Percentiles rank a stretch among this genome's conserved stretches.
Conservation (phyloP, 2,329 filamentous ascomycete genomes). For the Epichloe bromicola region DNA sequence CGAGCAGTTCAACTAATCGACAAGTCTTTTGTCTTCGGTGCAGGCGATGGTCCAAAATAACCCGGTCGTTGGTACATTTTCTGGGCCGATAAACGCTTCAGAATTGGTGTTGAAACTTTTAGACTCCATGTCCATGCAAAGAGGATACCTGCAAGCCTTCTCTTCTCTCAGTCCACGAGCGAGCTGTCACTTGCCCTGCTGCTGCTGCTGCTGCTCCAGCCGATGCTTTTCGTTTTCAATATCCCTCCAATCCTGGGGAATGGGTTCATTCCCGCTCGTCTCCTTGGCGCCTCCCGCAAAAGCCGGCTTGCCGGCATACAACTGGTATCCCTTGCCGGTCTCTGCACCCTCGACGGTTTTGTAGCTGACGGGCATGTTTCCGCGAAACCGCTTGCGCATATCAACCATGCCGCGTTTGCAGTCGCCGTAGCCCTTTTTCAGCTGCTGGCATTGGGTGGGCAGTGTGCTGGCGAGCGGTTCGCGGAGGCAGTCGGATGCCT, state of each 20-base stretch:
- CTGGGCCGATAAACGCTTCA: background rate
- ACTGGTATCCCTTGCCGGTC: conserved; percentile 47
- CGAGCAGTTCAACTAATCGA: no score
- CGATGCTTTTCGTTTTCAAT: conserved; percentile 49
- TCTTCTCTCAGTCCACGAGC: background rate
- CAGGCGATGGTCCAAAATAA: no score
- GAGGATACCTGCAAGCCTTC: background rate
- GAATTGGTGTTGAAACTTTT: no score
- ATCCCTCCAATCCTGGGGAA: conserved; percentile 49
- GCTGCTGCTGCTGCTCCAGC: conserved; percentile 18
- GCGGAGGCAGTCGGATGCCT: conserved; percentile 76
- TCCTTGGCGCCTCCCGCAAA: conserved; percentile 51
- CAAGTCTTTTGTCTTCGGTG: no score
- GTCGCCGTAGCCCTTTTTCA: conserved; percentile 85
- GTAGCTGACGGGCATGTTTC: conserved; percentile 73
- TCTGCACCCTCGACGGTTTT: conserved; percentile 42
- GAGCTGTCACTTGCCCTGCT: conserved; percentile 4
- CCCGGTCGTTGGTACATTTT: no score
- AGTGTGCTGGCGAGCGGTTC: conserved; percentile 69
- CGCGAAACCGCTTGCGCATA: conserved; percentile 96
- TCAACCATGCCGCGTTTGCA: conserved; percentile 95
- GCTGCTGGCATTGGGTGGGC: conserved; percentile 78
- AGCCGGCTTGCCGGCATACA: conserved; percentile 68
- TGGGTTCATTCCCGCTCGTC: conserved; percentile 54
- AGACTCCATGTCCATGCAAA: background rate